A percentile compares a stretch with the other conserved stretches of the same genome.
These are phyloP conservation scores for Boletus vinaceobasis DNA, from an alignment of 768 basidiomycete genomes.

Conservation along the genomic window DNA sequence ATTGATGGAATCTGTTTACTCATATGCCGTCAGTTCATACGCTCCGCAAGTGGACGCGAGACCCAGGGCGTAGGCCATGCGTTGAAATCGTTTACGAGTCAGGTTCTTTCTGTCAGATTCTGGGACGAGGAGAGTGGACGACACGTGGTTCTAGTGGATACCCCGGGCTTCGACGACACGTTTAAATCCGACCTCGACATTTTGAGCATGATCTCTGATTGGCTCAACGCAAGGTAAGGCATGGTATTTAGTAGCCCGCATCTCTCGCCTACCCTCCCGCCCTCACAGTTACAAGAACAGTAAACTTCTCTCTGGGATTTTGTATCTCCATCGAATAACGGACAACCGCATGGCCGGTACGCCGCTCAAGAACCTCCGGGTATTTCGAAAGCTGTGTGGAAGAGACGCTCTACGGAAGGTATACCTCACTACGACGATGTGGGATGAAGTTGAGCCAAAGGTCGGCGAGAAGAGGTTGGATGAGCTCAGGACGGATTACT, in stretches of 20 bases:
- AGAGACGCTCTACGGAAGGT: slow-evolving; percentile 30
- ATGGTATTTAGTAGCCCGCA: neutral
- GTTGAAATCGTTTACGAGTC: slow-evolving; percentile 9
- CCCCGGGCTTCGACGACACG: slow-evolving; percentile 24
- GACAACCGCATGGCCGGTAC: slow-evolving; percentile 37
- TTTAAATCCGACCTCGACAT: slow-evolving; percentile 10
- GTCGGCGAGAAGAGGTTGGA: slow-evolving; percentile 18
- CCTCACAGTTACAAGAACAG: slow-evolving; percentile 4
- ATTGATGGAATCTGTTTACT: neutral
- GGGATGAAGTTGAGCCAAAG: slow-evolving; percentile 28
- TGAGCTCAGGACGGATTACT: slow-evolving; percentile 8
- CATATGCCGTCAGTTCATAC: slow-evolving; percentile 9
- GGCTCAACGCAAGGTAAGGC: slow-evolving; percentile 13
- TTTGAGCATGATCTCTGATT: slow-evolving; percentile 10
- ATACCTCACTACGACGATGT: slow-evolving; percentile 38
- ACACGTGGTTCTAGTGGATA: slow-evolving; percentile 22
- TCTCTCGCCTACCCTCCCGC: neutral
- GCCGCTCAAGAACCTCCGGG: slow-evolving; percentile 30
- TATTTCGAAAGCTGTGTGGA: slow-evolving; percentile 32
- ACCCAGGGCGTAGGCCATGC: slow-evolving; percentile 2
- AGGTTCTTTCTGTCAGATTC: slow-evolving; percentile 6
- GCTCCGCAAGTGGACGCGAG: neutral
- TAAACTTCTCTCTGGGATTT: slow-evolving; percentile 30
- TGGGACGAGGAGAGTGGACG: neutral
- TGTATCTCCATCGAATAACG: slow-evolving; percentile 41